phyloP scores from a whole-genome alignment of 805 yeast species.

The Kuraishia ogatae region DNA sequence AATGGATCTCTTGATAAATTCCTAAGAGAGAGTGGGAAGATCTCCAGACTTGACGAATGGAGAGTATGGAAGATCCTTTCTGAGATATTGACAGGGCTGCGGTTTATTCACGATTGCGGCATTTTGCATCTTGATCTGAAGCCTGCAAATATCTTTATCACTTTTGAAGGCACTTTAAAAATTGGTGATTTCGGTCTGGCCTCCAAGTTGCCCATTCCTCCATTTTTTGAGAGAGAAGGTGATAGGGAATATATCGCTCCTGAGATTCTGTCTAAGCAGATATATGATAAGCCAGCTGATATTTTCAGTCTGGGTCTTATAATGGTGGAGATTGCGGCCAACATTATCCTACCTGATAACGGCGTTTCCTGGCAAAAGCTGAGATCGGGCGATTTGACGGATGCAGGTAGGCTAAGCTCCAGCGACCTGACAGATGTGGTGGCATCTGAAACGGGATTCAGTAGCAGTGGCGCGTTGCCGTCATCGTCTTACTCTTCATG shows the following conservation, averaged over 20 bases:
- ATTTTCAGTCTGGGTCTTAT: conserved; percentile 90
- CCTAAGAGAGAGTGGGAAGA: conserved; percentile 65
- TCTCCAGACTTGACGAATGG: conserved; percentile 86
- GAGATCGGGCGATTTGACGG: conserved; percentile 90
- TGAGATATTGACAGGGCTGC: conserved; percentile 73
- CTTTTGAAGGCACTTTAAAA: conserved; percentile 90
- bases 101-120: conserved; percentile 68
- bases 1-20: conserved; percentile 82
- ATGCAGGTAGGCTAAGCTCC: conserved; percentile 81
- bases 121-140: conserved; percentile 85
- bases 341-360: conserved; percentile 88
- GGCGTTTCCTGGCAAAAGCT: conserved; percentile 96
- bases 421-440: conserved; percentile 42
- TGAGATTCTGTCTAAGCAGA: conserved; percentile 75
- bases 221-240: conserved; percentile 85
- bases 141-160: conserved; percentile 90
- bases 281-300: conserved; percentile 88
- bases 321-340: conserved; percentile 93
- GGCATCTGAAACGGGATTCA: conserved; percentile 1
- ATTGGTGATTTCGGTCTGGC: conserved; percentile 98
- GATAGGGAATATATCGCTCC: conserved; percentile 98
- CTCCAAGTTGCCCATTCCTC: conserved; percentile 64
- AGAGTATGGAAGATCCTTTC: conserved; percentile 94
- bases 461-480: conserved; percentile 2
- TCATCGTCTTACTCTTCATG: conserved; percentile 7